Evolutionary conservation across 2,329 filamentous ascomycete genomes (phyloP), one percentile per base, ranked within the genome.

Genomic region (Thielaviopsis euricoi): DNA sequence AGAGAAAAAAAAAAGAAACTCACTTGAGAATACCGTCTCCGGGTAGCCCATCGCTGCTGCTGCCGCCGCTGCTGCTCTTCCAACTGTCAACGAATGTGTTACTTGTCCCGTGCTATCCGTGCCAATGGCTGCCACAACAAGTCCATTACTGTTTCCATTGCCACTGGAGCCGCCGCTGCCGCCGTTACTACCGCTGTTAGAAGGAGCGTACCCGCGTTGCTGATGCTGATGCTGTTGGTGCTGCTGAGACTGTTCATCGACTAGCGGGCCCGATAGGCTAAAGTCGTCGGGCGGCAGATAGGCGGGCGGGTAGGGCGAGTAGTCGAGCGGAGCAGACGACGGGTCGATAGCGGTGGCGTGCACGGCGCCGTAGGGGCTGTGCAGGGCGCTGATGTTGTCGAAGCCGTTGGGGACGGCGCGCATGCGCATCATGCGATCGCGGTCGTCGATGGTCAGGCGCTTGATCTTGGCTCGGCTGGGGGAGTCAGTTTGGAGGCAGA

Each of bases 351-450:
- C 17, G 19, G 51, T 25, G 10, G 74, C 76, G 25, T 26, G 25
- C 4, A 81, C 76, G 6, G 81, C 81, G 10, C 81, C 81, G 62
- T 85, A 85, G 3, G 80, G 80, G 21, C 80, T 83, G 66, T 86
- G 83, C 17, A 86, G 71, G 15, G 82, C 83, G 65, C 84, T 80
- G 2, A 86, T 75, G 63, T 83, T 86, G 67, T 86, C 82, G 62
- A 86, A 86, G 63, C 82, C 81, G 62, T 86, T 82, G 9, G 83
- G 83, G 3, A 86, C 80, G 3, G 83, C 82, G 58, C 82, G 76
- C 80, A 85, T 86, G 69, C 83, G 83, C 66, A 86, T 81, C 77
- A 86, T 83, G 58, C 81, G 76, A 61, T 86, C 82, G 53, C 82
- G 77, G 65, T 86, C 83, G 67, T 86, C 82, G n/a, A 76, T 80